phyloP scores from a whole-genome alignment of 495 filamentous ascomycete genomes.

The Daldinia loculata region DNA sequence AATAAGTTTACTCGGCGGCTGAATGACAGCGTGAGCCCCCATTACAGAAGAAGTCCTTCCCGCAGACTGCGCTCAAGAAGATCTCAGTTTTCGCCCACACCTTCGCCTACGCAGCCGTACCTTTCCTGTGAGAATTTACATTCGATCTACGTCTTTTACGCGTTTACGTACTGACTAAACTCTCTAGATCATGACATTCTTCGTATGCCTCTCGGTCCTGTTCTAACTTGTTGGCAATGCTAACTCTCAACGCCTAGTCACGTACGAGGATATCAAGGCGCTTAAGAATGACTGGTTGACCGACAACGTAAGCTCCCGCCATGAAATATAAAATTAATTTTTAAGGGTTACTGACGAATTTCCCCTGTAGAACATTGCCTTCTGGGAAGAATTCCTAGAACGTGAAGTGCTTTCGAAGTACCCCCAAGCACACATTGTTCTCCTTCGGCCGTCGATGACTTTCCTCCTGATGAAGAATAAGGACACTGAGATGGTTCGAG shows the following conservation, averaged over 20 bases:
- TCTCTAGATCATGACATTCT: conserved; percentile 55
- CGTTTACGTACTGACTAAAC: conserved; percentile 6
- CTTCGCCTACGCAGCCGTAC: conserved; percentile 50
- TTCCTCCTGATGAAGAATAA: conserved; percentile 89
- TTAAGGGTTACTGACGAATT: conserved; percentile 20
- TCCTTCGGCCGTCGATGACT: conserved; percentile 92
- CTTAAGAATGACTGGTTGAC: conserved; percentile 96
- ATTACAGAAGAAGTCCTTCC: conserved; percentile 17
- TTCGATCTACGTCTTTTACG: neutral
- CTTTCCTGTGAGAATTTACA: conserved; percentile 52
- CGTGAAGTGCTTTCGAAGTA: conserved; percentile 81
- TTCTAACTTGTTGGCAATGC: conserved; percentile 14
- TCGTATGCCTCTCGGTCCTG: conserved; percentile 43
- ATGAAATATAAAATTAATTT: conserved; percentile 5
- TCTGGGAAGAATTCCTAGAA: conserved; percentile 98
- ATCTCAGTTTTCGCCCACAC: conserved; percentile 43
- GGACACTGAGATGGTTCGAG: conserved; percentile 75
- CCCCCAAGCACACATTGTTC: conserved; percentile 82
- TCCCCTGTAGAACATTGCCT: conserved; percentile 76
- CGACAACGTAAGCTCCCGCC: conserved; percentile 77
- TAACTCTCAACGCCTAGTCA: conserved; percentile 43
- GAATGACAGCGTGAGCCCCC: conserved; percentile 44
- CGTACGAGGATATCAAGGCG: conserved; percentile 80
- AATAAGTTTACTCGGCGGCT: conserved; percentile 41
- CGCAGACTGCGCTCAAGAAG: conserved; percentile 38